Evolutionary conservation across 768 basidiomycete species (phyloP), one percentile per base, ranked within the genome.

Genomic region (Macrolepiota dolichaula): DNA sequence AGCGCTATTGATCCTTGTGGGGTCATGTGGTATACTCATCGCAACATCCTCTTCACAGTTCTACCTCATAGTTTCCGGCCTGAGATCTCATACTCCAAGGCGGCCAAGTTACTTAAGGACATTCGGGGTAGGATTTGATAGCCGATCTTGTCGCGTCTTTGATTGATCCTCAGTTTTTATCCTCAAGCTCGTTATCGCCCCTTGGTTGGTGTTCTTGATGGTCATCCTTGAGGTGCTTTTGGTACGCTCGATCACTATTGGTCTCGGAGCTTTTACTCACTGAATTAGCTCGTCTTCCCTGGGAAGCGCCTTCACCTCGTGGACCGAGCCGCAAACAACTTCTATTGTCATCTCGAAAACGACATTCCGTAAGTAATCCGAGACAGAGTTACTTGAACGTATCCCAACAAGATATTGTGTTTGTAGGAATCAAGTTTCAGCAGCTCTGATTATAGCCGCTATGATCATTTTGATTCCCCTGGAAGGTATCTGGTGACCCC

Each of bases 201-300:
- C 60, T 5, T 61, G 60, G 60, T 32, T 55, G 19, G 15, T 61
- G n/a, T 61, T 61, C 29, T 25, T 61, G n/a, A 40, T 29, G 24
- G 38, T 61, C 17, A 47, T 61, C 24, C n/a, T 55, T 15, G 60
- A 61, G 52, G 37, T 55, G 17, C 44, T 61, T 12, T 12, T 61
- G 47, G 60, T 61, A 55, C 17, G 53, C 9, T 19, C 36, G 4
- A n/a, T 38, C 22, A 37, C 50, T 22, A 0, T 11, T 38, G 25
- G 24, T 3, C 17, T 19, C 3, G 3, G 17, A 4, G 24, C 5
- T n/a, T 13, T 9, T 13, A 1, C 47, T 55, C 38, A 55, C 38
- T 1, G 35, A 24, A 2, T 36, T 22, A 55, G 61, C 40, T 56
- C n/a, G 29, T 51, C 38, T 50, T 56, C 19, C 46, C 55, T 22